Base-by-base conservation (phyloP, 495 filamentous ascomycete genomes). In the Penicillium crystallinum region DNA sequence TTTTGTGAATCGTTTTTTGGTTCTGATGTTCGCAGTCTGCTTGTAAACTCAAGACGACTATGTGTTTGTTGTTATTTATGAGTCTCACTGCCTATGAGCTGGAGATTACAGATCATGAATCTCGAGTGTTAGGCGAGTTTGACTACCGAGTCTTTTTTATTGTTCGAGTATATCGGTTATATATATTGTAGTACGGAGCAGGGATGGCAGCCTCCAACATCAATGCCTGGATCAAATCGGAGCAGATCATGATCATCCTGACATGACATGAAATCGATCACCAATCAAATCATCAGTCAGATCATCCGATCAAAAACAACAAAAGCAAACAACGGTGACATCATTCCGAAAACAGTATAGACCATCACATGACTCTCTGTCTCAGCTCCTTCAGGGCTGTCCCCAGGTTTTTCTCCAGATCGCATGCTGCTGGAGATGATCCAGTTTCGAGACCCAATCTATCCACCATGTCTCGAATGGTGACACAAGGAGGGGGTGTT, bases 281-380 rank as follows among this genome's bases (percentile, higher is more conserved):
- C 2, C 31, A 8, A 11, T 33, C 31, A n/a, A 3, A 33, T 14
- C 31, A 33, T 35, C 33, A 31, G 25, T 11, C 29, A 10, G 8
- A 31, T 31, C 29, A 31, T 9, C 29, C 6, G 29, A 31, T 11
- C 10, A 31, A 11, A 31, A 8, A 31, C 8, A 25, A 29, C 15
- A 43, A 12, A 4, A 25, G 21, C 5, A 25, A 27, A 41, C 0
- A 10, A 43, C 40, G 3, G 53, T 59, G 58, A 59, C 51, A 49
- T 56, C 57, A 61, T 52, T 33, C 55, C 58, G 35, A 57, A 59
- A 52, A 37, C 37, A 41, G 55, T 33, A 44, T 59, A 59, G 53
- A 19, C 5, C 40, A 41, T 50, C 48, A 50, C 48, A 50, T 50
- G 48, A 50, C 33, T 8, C 38, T 29, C 31, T 4, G 31, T 6